Conservation (phyloP, 108 stramenopile genomes). For the Mediolabrus comicus region DNA sequence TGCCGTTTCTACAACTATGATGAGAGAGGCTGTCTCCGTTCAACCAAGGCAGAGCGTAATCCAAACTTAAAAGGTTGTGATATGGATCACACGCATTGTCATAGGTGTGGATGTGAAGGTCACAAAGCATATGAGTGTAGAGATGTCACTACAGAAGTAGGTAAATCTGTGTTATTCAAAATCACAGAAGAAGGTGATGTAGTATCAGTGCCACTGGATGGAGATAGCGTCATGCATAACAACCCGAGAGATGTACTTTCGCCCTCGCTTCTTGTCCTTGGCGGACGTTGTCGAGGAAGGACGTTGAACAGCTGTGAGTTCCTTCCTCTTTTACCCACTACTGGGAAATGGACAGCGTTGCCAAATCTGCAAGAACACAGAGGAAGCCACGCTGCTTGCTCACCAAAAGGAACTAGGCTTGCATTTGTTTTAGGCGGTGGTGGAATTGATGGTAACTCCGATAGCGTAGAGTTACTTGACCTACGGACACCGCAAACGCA, state of each 20-base stretch:
- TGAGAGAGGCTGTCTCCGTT: conserved; percentile 28
- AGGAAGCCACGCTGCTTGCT: conserved; percentile 30
- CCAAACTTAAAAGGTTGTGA: conserved; percentile 12
- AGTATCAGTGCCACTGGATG: not conserved
- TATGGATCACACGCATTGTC: conserved; percentile 31
- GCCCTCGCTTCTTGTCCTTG: conserved; percentile 29
- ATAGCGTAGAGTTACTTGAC: conserved; percentile 24
- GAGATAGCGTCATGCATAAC: not conserved
- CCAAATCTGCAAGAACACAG: conserved; percentile 31
- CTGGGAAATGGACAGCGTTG: conserved; percentile 10
- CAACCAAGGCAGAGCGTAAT: conserved; percentile 10
- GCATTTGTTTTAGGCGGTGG: conserved; percentile 34
- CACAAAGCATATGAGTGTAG: conserved; percentile 34
- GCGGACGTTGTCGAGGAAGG: conserved; percentile 27
- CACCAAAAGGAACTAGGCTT: conserved; percentile 13
- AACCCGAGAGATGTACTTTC: not conserved
- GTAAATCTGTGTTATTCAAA: conserved; percentile 9
- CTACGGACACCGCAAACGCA: not conserved
- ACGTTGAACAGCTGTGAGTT: conserved; percentile 29
- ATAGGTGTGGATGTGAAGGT: conserved; percentile 15
- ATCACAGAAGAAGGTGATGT: not conserved
- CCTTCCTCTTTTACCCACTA: conserved; percentile 5
- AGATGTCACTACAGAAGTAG: not conserved
- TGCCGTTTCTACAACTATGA: conserved; percentile 43
- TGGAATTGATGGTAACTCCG: conserved; percentile 30